phyloP scores from a whole-genome alignment of 2,329 filamentous ascomycete species.

The Exophiala mesophila region DNA sequence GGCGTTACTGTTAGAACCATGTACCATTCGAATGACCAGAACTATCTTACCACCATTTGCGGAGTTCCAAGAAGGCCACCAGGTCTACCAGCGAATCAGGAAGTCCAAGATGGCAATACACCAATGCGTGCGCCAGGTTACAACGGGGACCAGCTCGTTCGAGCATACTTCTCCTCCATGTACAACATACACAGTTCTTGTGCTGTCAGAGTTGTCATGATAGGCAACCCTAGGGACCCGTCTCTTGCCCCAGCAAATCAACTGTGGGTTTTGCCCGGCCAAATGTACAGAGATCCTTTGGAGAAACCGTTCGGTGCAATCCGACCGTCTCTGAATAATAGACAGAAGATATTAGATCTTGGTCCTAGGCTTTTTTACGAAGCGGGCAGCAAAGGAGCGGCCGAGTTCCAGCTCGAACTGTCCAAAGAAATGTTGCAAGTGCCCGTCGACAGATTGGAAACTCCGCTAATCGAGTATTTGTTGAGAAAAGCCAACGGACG shows the following conservation, averaged over 20 bases:
- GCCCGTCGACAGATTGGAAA: background rate
- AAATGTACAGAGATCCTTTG: constrained; percentile 1
- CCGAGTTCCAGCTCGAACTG: constrained; percentile 1
- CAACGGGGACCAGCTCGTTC: no score
- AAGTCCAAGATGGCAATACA: no score
- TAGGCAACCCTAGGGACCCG: background rate
- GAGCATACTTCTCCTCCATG: no score
- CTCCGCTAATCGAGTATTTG: constrained; percentile 6
- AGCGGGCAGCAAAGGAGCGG: background rate
- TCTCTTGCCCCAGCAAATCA: constrained; percentile 5
- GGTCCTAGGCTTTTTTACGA: constrained; percentile 3
- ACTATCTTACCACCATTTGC: background rate
- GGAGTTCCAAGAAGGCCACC: background rate
- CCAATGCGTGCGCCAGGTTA: no score
- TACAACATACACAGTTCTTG: no score
- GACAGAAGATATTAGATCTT: constrained; percentile 1
- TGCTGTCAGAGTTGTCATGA: constrained; percentile 2
- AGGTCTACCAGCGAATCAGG: no score
- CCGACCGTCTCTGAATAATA: constrained; percentile 2
- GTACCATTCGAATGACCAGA: background rate
- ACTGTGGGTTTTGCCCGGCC: constrained; percentile 13
- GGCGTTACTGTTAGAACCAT: background rate
- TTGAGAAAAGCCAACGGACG: no score
- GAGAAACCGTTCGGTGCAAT: background rate
- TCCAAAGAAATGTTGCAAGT: constrained; percentile 4